Evolutionary conservation across 306 rosid genomes (phyloP).

Genomic region (Vigna angularis): DNA sequence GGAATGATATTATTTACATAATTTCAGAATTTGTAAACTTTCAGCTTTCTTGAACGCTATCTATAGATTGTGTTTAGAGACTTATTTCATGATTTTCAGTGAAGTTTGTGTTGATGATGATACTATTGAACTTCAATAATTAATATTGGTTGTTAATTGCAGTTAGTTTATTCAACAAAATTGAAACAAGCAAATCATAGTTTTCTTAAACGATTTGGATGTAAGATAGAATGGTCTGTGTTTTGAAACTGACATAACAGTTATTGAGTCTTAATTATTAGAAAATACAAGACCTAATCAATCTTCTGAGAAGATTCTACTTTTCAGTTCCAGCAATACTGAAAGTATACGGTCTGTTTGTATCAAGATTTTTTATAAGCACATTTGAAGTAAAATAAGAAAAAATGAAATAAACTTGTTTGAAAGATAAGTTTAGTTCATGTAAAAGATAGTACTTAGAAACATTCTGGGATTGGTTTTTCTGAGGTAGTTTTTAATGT

Average conservation of each 20-base stretch:
- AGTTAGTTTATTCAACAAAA: not conserved
- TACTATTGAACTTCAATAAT: conserved; percentile 13
- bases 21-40: not conserved
- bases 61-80: not conserved
- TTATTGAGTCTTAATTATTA: not conserved
- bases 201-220: not conserved
- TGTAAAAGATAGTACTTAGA: not conserved
- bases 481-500: too few relatives aligned
- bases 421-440: too few relatives aligned
- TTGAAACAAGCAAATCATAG: not conserved
- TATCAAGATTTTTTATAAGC: too few relatives aligned
- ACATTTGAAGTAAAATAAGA: too few relatives aligned
- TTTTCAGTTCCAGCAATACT: not conserved
- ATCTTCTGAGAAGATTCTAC: not conserved
- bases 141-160: not conserved
- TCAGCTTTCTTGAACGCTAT: not conserved
- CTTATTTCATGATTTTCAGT: conserved; percentile 4
- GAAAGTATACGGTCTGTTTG: not conserved
- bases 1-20: too few relatives aligned
- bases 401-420: too few relatives aligned
- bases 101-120: conserved; percentile 23
- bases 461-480: too few relatives aligned
- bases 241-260: not conserved
- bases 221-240: not conserved
- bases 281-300: not conserved